Evolutionary conservation across 169 alveolate species (phyloP), one percentile per base, ranked within the genome.

Genomic region (Cryptosporidium sp.): DNA sequence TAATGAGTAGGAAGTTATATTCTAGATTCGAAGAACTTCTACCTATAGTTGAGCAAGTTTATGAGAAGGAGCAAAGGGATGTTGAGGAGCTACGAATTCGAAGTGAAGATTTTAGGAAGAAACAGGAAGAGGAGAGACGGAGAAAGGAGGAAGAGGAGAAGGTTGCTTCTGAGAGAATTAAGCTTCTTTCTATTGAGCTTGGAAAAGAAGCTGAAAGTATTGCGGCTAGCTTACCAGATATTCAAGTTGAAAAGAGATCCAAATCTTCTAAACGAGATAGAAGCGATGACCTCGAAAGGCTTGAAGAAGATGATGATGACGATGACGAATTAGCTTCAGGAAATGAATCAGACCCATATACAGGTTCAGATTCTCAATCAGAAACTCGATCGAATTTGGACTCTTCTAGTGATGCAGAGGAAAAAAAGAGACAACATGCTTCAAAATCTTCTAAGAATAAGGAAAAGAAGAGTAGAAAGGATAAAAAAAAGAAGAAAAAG

Each of bases 21-120:
- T 80, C 89, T 12, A 60, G 89, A n/a, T 80, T 80, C n/a, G 89
- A 80, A 45, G 89, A 80, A 26, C 52, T 80, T 3, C 48, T 80
- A 6, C 89, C 89, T 12, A 80, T 80, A 23, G 89, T 80, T 26
- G 89, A 80, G 70, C 89, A 80, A 42, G 89, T 80, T 26, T 80
- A 80, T 48, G 89, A 80, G 23, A 80, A 80, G 56, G 89, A 80
- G 29, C 89, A 80, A 48, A 80, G 89, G 45, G 89, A 80, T 26
- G 89, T 80, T 26, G 89, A 80, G 56, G 89, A 80, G 56, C 69
- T 80, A 1, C 37, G 60, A 29, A 80, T 80, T 18, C 26, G 75
- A n/a, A 80, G 89, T 23, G 89, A 80, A 51, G 89, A 65, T n/a
- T 80, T 80, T 48, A 80, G 75, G 31, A 80, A 65, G 68, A 80